A percentile compares a stretch with the other conserved stretches of the same genome.
Conservation (phyloP, 805 yeast species). For the Cyberlindnera americana region DNA sequence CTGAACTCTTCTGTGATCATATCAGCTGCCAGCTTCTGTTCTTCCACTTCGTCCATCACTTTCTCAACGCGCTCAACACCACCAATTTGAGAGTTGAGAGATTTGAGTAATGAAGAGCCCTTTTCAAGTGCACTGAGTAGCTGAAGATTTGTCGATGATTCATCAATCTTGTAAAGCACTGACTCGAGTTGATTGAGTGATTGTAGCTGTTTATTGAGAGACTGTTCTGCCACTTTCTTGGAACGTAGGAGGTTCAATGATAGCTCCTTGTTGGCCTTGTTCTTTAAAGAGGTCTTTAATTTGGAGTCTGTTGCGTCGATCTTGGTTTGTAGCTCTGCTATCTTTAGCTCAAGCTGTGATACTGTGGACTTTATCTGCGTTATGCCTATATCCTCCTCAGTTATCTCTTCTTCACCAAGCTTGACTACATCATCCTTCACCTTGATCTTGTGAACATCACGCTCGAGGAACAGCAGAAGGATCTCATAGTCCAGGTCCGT, state of each 20-base stretch:
- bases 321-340: slow-evolving; percentile 22
- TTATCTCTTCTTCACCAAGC: slow-evolving; percentile 24
- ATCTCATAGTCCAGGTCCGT: slow-evolving; percentile 23
- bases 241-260: slow-evolving; percentile 34
- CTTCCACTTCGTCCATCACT: slow-evolving; percentile 38
- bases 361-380: slow-evolving; percentile 31
- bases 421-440: slow-evolving; percentile 20
- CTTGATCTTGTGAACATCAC: slow-evolving; percentile 20
- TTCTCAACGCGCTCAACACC: slow-evolving; percentile 41
- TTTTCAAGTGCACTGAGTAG: slow-evolving; percentile 35
- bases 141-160: slow-evolving; percentile 38
- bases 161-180: slow-evolving; percentile 39
- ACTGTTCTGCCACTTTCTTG: slow-evolving; percentile 33
- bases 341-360: slow-evolving; percentile 20
- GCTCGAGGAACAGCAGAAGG: slow-evolving; percentile 18
- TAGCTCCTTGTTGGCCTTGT: slow-evolving; percentile 24
- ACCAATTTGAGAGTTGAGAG: slow-evolving; percentile 39
- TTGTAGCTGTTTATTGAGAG: slow-evolving; percentile 31
- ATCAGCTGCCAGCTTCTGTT: slow-evolving; percentile 35
- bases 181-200: slow-evolving; percentile 36
- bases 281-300: slow-evolving; percentile 22
- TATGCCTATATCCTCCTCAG: slow-evolving; percentile 33
- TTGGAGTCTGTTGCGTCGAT: slow-evolving; percentile 17
- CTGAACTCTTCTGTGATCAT: slow-evolving; percentile 35
- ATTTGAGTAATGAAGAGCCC: slow-evolving; percentile 34